A percentile compares a stretch with the other conserved stretches of the same genome.
Evolutionary conservation across 1,284 basidiomycete species (phyloP).

Genomic region (Lentinula novae-zelandiae): DNA sequence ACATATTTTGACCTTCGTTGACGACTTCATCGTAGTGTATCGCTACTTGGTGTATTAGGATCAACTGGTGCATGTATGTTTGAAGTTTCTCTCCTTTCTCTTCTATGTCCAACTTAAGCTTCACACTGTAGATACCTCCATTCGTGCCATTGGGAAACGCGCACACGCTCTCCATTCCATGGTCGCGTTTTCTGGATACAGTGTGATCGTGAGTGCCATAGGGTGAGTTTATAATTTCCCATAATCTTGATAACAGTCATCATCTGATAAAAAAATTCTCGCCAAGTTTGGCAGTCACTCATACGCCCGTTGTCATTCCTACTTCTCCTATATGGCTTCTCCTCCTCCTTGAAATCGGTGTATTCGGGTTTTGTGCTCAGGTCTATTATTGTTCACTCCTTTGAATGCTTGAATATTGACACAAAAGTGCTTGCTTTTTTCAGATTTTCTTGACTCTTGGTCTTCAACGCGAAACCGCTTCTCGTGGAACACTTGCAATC

Average conservation of each 20-base stretch:
- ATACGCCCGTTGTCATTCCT: constrained; percentile 43
- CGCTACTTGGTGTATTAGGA: constrained; percentile 58
- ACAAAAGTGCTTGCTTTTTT: neutral
- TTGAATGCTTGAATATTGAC: neutral
- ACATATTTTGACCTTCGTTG: neutral
- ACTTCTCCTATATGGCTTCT: constrained; percentile 41
- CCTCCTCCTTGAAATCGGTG: constrained; percentile 43
- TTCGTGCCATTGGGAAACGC: constrained; percentile 69
- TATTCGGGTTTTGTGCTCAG: constrained; percentile 62
- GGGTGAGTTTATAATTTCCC: constrained; percentile 33
- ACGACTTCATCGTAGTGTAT: constrained; percentile 32
- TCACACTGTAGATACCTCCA: constrained; percentile 47
- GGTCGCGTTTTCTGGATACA: constrained; percentile 62
- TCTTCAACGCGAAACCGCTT: constrained; percentile 61
- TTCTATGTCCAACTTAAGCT: neutral
- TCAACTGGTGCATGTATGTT: constrained; percentile 56
- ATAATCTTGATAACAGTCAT: neutral
- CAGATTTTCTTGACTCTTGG: constrained; percentile 59
- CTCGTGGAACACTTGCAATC: constrained; percentile 56
- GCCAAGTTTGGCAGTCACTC: constrained; percentile 40
- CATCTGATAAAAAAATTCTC: neutral
- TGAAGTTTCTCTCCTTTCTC: neutral
- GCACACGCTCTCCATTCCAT: constrained; percentile 76
- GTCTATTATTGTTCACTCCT: constrained; percentile 22
- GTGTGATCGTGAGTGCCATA: constrained; percentile 50